Evolutionary conservation across 768 basidiomycete genomes (phyloP).

Genomic region (Trametes gibbosa): DNA sequence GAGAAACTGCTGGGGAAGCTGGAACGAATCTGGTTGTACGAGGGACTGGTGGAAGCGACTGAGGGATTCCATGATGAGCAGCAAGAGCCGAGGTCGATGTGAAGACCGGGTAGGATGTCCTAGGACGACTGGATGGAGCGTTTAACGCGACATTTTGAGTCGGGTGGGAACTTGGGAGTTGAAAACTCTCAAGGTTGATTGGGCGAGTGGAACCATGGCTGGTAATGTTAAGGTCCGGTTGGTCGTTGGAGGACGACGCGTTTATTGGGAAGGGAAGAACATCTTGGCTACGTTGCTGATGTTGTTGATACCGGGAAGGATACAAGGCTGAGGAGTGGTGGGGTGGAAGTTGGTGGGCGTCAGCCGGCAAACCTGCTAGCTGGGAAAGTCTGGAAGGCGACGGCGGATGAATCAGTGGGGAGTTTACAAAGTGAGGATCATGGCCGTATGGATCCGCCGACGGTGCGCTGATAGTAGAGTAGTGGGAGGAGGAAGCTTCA

Average conservation of each 20-base stretch:
- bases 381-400: constrained; percentile 29
- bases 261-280: constrained; percentile 26
- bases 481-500: constrained; percentile 12
- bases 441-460: constrained; percentile 23
- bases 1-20: constrained; percentile 33
- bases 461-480: constrained; percentile 8
- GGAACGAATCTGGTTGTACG: constrained; percentile 50
- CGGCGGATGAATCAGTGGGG: constrained; percentile 25
- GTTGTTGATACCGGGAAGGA: constrained; percentile 21
- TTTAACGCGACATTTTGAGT: constrained; percentile 60
- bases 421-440: constrained; percentile 21
- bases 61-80: constrained; percentile 78
- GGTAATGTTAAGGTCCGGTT: constrained; percentile 20
- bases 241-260: constrained; percentile 26
- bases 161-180: constrained; percentile 51
- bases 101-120: constrained; percentile 66
- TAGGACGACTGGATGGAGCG: constrained; percentile 51
- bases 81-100: constrained; percentile 64
- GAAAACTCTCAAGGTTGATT: constrained; percentile 44
- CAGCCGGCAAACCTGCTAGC: constrained; percentile 19
- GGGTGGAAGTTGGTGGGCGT: constrained; percentile 15
- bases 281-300: constrained; percentile 23
- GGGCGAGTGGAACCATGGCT: constrained; percentile 28
- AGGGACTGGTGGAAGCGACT: constrained; percentile 65
- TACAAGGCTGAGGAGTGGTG: constrained; percentile 27